phyloP scores from a whole-genome alignment of 306 rosid genomes.

The Betula pendula region DNA sequence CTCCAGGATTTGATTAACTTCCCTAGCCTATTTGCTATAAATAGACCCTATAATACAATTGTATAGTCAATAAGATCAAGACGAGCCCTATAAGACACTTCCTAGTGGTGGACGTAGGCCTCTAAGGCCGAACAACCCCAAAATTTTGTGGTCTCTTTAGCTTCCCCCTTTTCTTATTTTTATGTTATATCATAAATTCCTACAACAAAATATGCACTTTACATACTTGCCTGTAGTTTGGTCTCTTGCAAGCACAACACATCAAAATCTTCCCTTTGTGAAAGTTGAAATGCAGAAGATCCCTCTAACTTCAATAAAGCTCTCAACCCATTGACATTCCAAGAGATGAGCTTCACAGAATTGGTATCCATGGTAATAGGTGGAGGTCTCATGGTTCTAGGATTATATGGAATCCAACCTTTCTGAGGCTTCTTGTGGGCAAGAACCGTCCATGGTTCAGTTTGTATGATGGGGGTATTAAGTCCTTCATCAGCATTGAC shows the following conservation, averaged over 20 bases:
- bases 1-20: no score
- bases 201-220: constrained; percentile 14
- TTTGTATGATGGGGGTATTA: constrained; percentile 30
- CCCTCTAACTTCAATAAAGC: constrained; percentile 78
- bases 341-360: constrained; percentile 72
- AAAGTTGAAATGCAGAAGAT: constrained; percentile 75
- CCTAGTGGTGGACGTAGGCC: no score
- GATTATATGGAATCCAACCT: constrained; percentile 90
- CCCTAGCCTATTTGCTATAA: no score
- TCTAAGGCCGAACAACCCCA: no score
- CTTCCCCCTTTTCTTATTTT: no score
- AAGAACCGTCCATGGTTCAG: constrained; percentile 86
- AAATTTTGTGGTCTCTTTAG: no score
- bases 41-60: no score
- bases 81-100: no score
- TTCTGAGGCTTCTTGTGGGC: constrained; percentile 97
- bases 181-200: no score
- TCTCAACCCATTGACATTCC: constrained; percentile 97
- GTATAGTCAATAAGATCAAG: no score
- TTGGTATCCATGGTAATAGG: constrained; percentile 60
- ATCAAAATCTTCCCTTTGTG: constrained; percentile 87
- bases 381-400: constrained; percentile 76
- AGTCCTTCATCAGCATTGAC: constrained; percentile 32
- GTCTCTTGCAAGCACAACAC: constrained; percentile 93
- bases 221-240: constrained; percentile 76